phyloP scores from a whole-genome alignment of 495 filamentous ascomycete species.

The Delitschia confertaspora region DNA sequence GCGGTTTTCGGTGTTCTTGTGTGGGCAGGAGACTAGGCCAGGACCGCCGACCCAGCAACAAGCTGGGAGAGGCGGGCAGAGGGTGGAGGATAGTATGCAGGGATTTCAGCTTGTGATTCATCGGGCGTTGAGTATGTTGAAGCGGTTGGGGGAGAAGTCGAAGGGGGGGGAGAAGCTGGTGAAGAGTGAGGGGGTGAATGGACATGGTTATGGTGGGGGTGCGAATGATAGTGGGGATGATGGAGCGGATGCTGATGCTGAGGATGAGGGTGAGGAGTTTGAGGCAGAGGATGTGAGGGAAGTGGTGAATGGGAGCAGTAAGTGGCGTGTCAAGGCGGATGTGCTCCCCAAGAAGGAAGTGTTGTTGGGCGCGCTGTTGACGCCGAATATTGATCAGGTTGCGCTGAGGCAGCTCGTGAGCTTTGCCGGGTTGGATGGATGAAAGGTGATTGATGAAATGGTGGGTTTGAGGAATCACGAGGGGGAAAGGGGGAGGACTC shows the following conservation, averaged over 20 bases:
- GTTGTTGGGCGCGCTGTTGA: constrained; percentile 31
- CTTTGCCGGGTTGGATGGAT: constrained; percentile 24
- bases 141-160: constrained; percentile 45
- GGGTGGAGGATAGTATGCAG: constrained; percentile 13
- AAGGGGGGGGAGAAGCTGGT: constrained; percentile 21
- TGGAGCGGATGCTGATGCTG: constrained; percentile 9
- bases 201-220: constrained; percentile 2
- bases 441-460: no score
- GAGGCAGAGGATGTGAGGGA: constrained; percentile 9
- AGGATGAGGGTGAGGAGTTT: constrained; percentile 15
- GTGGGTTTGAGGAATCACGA: no score
- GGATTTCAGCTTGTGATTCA: constrained; percentile 34
- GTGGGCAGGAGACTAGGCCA: constrained; percentile 32
- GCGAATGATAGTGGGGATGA: constrained; percentile 7
- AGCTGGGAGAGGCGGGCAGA: constrained; percentile 3
- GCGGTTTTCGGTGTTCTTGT: constrained; percentile 59
- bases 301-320: constrained; percentile 11
- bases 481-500: no score
- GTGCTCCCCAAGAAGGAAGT: constrained; percentile 34
- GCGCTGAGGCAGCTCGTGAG: constrained; percentile 29
- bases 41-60: constrained; percentile 32
- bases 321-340: constrained; percentile 26
- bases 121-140: constrained; percentile 48
- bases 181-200: constrained; percentile 15
- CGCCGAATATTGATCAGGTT: constrained; percentile 26